Evolutionary conservation across 78 protist species (phyloP).

Genomic region (Polysphondylium violaceum): DNA sequence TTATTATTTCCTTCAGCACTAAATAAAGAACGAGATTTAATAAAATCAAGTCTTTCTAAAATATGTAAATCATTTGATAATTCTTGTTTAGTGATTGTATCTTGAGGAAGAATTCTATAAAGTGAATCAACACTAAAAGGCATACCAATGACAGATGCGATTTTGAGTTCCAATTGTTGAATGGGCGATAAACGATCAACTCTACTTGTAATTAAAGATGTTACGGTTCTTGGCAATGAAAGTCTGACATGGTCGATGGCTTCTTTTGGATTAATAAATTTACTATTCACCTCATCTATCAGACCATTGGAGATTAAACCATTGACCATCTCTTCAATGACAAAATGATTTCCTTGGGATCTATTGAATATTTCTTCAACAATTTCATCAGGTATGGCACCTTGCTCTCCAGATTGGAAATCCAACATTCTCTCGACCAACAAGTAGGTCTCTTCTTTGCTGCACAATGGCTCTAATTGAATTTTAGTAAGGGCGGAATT

Average conservation of each 20-base stretch:
- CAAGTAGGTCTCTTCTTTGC: constrained; percentile 11
- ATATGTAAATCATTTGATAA: constrained; percentile 19
- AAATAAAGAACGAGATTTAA: neutral
- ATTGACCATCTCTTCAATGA: constrained; percentile 69
- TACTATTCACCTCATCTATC: constrained; percentile 6
- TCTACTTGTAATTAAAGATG: constrained; percentile 75
- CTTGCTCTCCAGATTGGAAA: neutral
- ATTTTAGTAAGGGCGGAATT: neutral
- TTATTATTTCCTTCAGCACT: neutral
- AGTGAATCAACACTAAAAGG: constrained; percentile 48
- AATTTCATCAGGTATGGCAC: constrained; percentile 45
- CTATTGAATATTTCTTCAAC: constrained; percentile 68
- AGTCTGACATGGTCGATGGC: constrained; percentile 37
- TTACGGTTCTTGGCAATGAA: constrained; percentile 64
- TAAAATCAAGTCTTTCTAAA: constrained; percentile 30
- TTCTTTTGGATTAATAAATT: constrained; percentile 20
- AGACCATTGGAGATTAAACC: constrained; percentile 21
- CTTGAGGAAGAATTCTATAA: constrained; percentile 16
- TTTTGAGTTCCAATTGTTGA: constrained; percentile 76
- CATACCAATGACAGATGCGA: constrained; percentile 79
- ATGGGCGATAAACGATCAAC: constrained; percentile 67
- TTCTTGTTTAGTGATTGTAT: constrained; percentile 26
- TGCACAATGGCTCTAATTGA: constrained; percentile 43
- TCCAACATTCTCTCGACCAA: constrained; percentile 29
- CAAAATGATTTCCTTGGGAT: constrained; percentile 77